A percentile compares a stretch with the other conserved stretches of the same genome.
Evolutionary conservation across 2,329 filamentous ascomycete species (phyloP).

Genomic region (Penicillium verrucosum): DNA sequence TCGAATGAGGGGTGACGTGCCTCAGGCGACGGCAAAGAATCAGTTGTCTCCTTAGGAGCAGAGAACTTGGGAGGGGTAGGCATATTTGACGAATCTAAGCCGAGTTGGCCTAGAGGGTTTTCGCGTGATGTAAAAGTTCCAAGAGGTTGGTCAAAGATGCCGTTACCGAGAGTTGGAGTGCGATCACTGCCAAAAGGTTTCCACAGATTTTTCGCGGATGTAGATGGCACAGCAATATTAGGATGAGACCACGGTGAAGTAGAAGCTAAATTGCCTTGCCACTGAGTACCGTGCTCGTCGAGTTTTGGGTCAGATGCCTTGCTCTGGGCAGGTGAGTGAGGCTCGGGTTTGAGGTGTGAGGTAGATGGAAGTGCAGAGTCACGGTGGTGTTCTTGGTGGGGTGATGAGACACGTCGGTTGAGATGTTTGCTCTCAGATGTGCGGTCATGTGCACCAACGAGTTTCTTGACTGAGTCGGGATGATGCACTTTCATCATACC

Average conservation of each 20-base stretch:
- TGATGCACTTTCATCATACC: slow-evolving; percentile 62
- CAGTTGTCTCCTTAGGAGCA: slow-evolving; percentile 35
- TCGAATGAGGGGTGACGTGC: slow-evolving; percentile 38
- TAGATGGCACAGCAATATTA: slow-evolving; percentile 34
- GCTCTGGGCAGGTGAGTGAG: slow-evolving; percentile 1
- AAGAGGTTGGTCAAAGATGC: slow-evolving; percentile 57
- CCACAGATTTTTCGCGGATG: slow-evolving; percentile 54
- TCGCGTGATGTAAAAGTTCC: slow-evolving; percentile 46
- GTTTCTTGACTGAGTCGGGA: slow-evolving; percentile 51
- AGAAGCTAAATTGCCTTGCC: slow-evolving; percentile 38
- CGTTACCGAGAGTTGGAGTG: slow-evolving; percentile 61
- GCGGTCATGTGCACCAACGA: slow-evolving; percentile 37
- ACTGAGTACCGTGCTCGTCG: slow-evolving; percentile 37
- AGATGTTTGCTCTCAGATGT: slow-evolving; percentile 33
- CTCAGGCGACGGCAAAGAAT: slow-evolving; percentile 41
- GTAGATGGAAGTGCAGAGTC: slow-evolving; percentile 27
- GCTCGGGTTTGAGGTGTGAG: not conserved
- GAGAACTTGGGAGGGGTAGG: slow-evolving; percentile 33
- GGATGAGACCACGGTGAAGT: slow-evolving; percentile 38
- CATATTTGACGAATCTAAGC: slow-evolving; percentile 41
- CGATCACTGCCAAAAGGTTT: slow-evolving; percentile 55
- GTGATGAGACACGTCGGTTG: slow-evolving; percentile 32
- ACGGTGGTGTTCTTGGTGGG: slow-evolving; percentile 29
- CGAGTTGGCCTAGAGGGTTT: slow-evolving; percentile 41
- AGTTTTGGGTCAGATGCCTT: slow-evolving; percentile 25